Evolutionary conservation across 768 basidiomycete genomes (phyloP).

Genomic region (Amanita thiersii): DNA sequence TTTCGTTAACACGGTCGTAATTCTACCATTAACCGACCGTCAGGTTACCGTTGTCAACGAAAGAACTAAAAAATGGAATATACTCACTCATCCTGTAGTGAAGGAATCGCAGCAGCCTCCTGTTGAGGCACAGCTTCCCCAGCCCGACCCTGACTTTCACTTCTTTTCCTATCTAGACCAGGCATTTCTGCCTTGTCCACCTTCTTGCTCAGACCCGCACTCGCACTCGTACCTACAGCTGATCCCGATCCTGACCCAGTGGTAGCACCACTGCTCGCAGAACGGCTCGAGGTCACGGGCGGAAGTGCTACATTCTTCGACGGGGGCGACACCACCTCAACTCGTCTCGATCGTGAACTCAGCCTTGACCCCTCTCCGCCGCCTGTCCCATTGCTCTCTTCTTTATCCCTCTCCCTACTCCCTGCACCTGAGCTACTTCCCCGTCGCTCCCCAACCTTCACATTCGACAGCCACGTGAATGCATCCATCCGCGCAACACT

Average conservation of each 20-base stretch:
- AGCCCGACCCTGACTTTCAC: conserved; percentile 34
- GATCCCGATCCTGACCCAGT: not conserved
- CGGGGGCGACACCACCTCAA: no score
- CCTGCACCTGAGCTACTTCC: conserved; percentile 51
- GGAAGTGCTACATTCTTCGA: no score
- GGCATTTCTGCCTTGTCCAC: conserved; percentile 9
- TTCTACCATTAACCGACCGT: conserved; percentile 28
- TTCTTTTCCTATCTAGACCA: conserved; percentile 27
- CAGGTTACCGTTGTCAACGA: not conserved
- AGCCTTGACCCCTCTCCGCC: conserved; percentile 38
- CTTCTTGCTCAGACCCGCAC: conserved; percentile 9
- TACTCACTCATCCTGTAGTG: conserved; percentile 68
- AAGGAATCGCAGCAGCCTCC: conserved; percentile 31
- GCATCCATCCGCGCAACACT: conserved; percentile 50
- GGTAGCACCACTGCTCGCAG: conserved; percentile 13
- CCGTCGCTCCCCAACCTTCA: conserved; percentile 51
- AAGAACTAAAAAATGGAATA: not conserved
- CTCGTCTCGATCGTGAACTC: conserved; percentile 34
- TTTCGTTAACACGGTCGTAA: conserved; percentile 62
- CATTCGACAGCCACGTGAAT: conserved; percentile 64
- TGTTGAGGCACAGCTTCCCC: conserved; percentile 20
- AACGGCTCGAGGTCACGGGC: no score
- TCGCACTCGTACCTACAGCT: conserved; percentile 12
- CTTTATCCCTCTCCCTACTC: conserved; percentile 18
- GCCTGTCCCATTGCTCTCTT: conserved; percentile 12